Percentiles rank a stretch among this genome's conserved stretches.
Conservation (phyloP, 371 early-diverging fungal genomes). For the Mucor irregularis region DNA sequence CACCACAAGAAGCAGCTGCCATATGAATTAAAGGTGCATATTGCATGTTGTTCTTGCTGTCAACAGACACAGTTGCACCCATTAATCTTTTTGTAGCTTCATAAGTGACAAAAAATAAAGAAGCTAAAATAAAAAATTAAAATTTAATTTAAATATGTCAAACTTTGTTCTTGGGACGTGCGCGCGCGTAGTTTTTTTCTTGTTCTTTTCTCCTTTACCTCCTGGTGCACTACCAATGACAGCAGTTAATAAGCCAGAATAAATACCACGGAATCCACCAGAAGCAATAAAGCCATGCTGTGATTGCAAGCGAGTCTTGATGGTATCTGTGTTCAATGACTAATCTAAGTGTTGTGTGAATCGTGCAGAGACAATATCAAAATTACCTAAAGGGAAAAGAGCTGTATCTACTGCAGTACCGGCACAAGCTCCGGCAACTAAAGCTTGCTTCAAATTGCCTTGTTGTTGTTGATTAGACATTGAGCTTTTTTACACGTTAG, state of each 20-base stretch:
- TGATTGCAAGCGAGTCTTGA: conserved; percentile 92
- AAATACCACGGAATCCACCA: conserved; percentile 92
- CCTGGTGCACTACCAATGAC: conserved; percentile 93
- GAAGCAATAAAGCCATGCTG: conserved; percentile 83
- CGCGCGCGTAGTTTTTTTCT: not conserved
- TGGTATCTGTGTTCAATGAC: conserved; percentile 87
- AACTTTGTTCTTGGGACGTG: too few relatives aligned
- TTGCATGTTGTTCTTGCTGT: conserved; percentile 39
- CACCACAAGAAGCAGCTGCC: conserved; percentile 89
- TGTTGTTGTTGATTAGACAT: conserved; percentile 27
- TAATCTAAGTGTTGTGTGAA: too few relatives aligned
- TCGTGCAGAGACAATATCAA: too few relatives aligned
- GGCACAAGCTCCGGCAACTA: conserved; percentile 79
- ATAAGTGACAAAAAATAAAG: conserved; percentile 92
- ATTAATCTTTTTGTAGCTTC: conserved; percentile 72
- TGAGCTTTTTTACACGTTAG: not conserved
- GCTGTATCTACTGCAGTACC: conserved; percentile 87
- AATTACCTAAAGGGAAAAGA: conserved; percentile 82
- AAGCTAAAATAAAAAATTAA: conserved; percentile 55
- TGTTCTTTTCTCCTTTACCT: conserved; percentile 50
- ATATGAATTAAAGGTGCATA: conserved; percentile 78
- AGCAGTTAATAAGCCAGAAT: conserved; percentile 89
- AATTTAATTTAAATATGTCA: not conserved
- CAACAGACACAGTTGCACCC: conserved; percentile 29
- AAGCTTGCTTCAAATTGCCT: conserved; percentile 45